Conservation (phyloP, 2,329 filamentous ascomycete genomes). For the Penicillium sp. region DNA sequence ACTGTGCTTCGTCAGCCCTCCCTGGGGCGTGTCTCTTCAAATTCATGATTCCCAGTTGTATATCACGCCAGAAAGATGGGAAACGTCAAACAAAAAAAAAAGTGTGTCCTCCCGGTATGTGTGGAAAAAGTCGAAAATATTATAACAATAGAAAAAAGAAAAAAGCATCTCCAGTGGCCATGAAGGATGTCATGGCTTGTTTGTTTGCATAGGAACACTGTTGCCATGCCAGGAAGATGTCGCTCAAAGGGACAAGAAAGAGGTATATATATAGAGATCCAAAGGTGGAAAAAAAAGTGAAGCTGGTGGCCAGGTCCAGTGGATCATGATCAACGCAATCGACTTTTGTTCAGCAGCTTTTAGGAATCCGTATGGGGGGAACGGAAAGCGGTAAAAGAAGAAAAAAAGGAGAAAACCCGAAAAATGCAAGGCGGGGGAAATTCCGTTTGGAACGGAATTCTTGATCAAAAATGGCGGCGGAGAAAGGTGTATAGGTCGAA, state of each 20-base stretch:
- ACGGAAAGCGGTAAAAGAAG: neutral
- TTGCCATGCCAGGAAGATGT: conserved; percentile 2
- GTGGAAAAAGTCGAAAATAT: conserved; percentile 16
- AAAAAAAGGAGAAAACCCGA: conserved; percentile 4
- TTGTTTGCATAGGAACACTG: conserved; percentile 9
- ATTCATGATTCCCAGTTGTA: conserved; percentile 24
- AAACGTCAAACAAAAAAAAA: conserved; percentile 8
- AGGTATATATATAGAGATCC: conserved; percentile 6
- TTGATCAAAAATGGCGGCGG: neutral
- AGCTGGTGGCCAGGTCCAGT: conserved; percentile 22
- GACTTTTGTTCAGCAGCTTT: conserved; percentile 17
- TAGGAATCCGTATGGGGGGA: neutral
- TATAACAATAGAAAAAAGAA: conserved; percentile 22
- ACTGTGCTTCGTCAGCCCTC: conserved; percentile 17
- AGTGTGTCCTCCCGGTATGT: conserved; percentile 16
- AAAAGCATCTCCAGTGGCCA: neutral
- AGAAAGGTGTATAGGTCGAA: neutral
- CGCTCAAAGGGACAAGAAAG: conserved; percentile 7
- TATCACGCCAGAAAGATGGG: conserved; percentile 11
- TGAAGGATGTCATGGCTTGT: conserved; percentile 9
- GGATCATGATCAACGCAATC: conserved; percentile 12
- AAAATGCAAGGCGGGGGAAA: neutral
- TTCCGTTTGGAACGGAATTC: neutral
- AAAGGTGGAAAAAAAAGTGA: conserved; percentile 6
- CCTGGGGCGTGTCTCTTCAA: conserved; percentile 15